phyloP scores from a whole-genome alignment of 2,329 filamentous ascomycete species.

The Cladophialophora yegresii region DNA sequence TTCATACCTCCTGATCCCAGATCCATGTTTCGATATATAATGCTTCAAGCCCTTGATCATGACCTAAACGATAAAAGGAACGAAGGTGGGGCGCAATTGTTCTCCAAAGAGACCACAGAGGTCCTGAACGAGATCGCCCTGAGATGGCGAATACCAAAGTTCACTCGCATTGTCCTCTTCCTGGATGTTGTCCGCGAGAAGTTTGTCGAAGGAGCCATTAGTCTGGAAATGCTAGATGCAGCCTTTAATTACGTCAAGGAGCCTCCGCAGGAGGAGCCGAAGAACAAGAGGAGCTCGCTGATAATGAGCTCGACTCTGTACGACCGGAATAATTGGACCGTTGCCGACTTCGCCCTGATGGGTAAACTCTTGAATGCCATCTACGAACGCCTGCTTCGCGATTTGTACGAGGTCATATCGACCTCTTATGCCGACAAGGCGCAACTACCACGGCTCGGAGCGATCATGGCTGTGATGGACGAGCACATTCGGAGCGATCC shows the following conservation, averaged over 20 bases:
- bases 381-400: constrained; percentile 79
- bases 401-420: constrained; percentile 84
- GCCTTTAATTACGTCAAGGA: constrained; percentile 82
- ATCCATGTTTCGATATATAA: constrained; percentile 77
- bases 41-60: constrained; percentile 71
- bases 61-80: constrained; percentile 60
- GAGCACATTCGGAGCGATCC: constrained; percentile 79
- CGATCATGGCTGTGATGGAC: constrained; percentile 77
- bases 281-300: constrained; percentile 58
- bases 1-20: constrained; percentile 87
- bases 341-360: constrained; percentile 69
- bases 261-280: constrained; percentile 62
- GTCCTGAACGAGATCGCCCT: constrained; percentile 81
- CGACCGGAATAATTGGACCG: constrained; percentile 67
- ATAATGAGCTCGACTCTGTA: constrained; percentile 49
- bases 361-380: constrained; percentile 72
- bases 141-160: constrained; percentile 86
- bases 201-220: constrained; percentile 79
- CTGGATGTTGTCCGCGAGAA: constrained; percentile 83
- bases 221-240: constrained; percentile 76
- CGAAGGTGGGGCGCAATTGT: constrained; percentile 53
- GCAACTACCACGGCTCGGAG: constrained; percentile 66
- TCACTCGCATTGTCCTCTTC: constrained; percentile 75
- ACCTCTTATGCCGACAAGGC: constrained; percentile 88
- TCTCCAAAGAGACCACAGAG: constrained; percentile 77